Evolutionary conservation across 1,284 basidiomycete genomes (phyloP).

Genomic region (Bondarzewia mesenterica): DNA sequence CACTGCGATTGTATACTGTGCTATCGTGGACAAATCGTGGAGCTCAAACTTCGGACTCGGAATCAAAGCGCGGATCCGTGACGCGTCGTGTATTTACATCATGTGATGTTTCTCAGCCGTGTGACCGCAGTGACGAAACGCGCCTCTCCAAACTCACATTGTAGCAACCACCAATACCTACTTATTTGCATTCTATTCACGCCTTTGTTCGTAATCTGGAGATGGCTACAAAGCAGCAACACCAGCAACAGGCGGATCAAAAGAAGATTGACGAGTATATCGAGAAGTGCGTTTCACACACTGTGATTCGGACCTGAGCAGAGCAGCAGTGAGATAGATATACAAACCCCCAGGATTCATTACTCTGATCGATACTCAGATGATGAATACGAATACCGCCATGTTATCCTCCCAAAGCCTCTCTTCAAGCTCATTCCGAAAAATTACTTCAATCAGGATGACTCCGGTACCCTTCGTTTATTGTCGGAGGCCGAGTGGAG

Average conservation of each 20-base stretch:
- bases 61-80: background rate
- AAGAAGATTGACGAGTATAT: conserved; percentile 34
- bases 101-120: background rate
- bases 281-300: conserved; percentile 43
- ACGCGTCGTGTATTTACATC: background rate
- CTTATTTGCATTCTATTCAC: background rate
- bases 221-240: conserved; percentile 11
- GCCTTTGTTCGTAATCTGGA: background rate
- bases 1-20: no score
- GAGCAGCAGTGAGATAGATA: no score
- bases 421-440: conserved; percentile 86
- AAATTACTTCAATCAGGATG: conserved; percentile 67
- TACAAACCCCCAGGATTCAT: conserved; percentile 55
- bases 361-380: conserved; percentile 82
- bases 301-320: no score
- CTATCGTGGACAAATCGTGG: background rate
- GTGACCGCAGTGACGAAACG: conserved; percentile 2
- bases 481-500: conserved; percentile 88
- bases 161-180: background rate
- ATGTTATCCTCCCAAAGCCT: conserved; percentile 87
- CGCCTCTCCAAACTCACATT: background rate
- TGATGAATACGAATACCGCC: conserved; percentile 82
- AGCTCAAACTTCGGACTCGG: background rate
- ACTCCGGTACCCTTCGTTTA: conserved; percentile 75
- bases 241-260: conserved; percentile 11